phyloP scores from a whole-genome alignment of 768 basidiomycete genomes.

The Russula vinacea region DNA sequence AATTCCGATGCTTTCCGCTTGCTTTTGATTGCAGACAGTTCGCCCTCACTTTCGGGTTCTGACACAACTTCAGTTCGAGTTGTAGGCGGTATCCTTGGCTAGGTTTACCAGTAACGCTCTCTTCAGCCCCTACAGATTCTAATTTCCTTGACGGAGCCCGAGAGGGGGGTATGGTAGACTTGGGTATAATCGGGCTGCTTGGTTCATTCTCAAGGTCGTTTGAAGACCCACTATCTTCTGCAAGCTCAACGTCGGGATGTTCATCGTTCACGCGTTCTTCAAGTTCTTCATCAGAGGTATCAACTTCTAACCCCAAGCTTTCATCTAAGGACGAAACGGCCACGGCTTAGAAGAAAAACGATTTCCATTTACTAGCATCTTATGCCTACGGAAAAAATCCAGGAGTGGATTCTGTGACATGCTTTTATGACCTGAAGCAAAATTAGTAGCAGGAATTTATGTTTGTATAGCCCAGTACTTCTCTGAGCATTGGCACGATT shows the following conservation, averaged over 20 bases:
- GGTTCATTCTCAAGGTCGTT: conserved; percentile 7
- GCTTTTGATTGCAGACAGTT: conserved; percentile 4
- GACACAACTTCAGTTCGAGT: conserved; percentile 5
- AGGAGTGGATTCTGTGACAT: conserved; percentile 31
- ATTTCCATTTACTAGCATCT: conserved; percentile 13
- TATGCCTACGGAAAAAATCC: conserved; percentile 33
- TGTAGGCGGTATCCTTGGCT: neutral
- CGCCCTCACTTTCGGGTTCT: conserved; percentile 37
- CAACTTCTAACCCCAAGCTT: conserved; percentile 24
- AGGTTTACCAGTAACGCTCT: conserved; percentile 25
- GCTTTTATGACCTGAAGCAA: conserved; percentile 12
- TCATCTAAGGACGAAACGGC: conserved; percentile 26
- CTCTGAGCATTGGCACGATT: conserved; percentile 23
- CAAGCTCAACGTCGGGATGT: conserved; percentile 17
- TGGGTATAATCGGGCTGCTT: conserved; percentile 9
- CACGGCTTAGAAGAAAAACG: neutral
- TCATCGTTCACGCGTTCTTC: conserved; percentile 29
- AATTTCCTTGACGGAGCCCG: neutral
- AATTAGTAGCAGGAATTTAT: neutral
- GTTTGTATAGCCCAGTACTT: conserved; percentile 30
- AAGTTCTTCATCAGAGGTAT: conserved; percentile 30
- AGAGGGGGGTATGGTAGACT: neutral
- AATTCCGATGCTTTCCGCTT: conserved; percentile 22
- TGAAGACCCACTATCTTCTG: conserved; percentile 20
- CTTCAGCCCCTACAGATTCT: neutral